Base-by-base conservation (phyloP, 1,284 basidiomycete genomes). In the Kalmanozyma brasiliensis region DNA sequence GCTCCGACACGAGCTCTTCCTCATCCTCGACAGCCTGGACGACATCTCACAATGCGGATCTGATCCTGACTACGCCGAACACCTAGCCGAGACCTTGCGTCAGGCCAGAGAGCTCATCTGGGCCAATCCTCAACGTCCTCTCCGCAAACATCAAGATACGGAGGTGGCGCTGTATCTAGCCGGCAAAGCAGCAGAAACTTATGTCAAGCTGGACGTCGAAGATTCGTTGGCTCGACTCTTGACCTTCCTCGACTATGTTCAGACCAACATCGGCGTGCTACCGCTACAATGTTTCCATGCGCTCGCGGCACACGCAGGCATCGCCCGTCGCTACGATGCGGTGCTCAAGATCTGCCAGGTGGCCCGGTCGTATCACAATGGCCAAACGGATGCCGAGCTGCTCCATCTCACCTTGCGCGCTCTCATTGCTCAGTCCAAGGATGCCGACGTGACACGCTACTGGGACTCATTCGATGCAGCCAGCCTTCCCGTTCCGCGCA, bases 1-100 rank as follows among this genome's bases (percentile, higher is more conserved):
- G 9, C 20, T 53, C 10, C 26, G 32, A 13, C 57, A 64, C 30
- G 60, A 69, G 32, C 56, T 69, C 24, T 46, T 52, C 13, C 48
- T 69, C 42, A 36, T 69, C 11, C 52, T 69, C 23, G 65, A 69
- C 37, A 69, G 57, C 33, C 29, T 69, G 22, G 55, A 63, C 20
- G 60, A 59, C 33, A 52, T 64, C 20, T 19, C 34, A 0, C 52
- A 53, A 19, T 59, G 52, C 35, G 34, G n/a, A 7, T 32, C 43
- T 8, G 65, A 69, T 20, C 53, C 51, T 1, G 55, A 59, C 14
- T 52, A 46, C 42, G 48, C 24, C 17, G 38, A 44, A 3, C 8
- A 58, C 9, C 33, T 63, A 14, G 16, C n/a, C 32, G 55, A 63
- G 38, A 49, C 65, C 13, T 17, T 69, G 4, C 42, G 38, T 20